Base-by-base conservation (phyloP, 1,284 basidiomycete species). In the Ceratobasidium sp. region DNA sequence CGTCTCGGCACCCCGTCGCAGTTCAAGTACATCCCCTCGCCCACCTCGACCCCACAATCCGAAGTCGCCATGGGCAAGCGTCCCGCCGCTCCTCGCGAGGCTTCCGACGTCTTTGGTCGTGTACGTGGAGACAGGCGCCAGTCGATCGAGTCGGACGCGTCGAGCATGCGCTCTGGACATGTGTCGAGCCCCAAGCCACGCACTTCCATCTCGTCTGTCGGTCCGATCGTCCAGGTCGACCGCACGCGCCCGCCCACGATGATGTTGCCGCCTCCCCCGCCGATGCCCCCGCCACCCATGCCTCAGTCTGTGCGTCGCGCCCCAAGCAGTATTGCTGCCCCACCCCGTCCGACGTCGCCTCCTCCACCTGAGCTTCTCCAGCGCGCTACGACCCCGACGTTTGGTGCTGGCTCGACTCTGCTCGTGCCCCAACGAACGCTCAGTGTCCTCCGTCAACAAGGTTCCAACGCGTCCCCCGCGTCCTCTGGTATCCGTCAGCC, bases 281-380 rank as follows among this genome's bases (percentile, higher is more conserved):
- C 86, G 70, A 82, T 84, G 72, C 93, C 91, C 0, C 94, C 94
- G 7, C 92, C 93, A 10, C 82, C 81, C 15, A 82, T 83, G 10
- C 80, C 80, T 8, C 81, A 79, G 17, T 77, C 79, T 2, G 69
- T 74, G 1, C 71, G 73, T 25, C 69, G 72, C 38, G 54, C 71
- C 34, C 82, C 82, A 7, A 79, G 82, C 62, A 69, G 71, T 52
- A 87, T 88, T 69, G 76, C 79, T 5, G 87, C 89, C 7, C 93
- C 94, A 3, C 89, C 90, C 22, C 83, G 93, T 57, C 93, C 94
- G 0, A 90, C 87, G 0, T 96, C 94, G 0, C 93, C 94, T 0
- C 93, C 94, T 4, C 94, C 94, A 3, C 82, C 90, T 13, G 93
- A 96, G 70, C 89, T 94, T 74, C 87, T 95, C 71, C 88, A 92